Base-by-base conservation (phyloP, 805 yeast genomes). In the Myxozyma neglecta region DNA sequence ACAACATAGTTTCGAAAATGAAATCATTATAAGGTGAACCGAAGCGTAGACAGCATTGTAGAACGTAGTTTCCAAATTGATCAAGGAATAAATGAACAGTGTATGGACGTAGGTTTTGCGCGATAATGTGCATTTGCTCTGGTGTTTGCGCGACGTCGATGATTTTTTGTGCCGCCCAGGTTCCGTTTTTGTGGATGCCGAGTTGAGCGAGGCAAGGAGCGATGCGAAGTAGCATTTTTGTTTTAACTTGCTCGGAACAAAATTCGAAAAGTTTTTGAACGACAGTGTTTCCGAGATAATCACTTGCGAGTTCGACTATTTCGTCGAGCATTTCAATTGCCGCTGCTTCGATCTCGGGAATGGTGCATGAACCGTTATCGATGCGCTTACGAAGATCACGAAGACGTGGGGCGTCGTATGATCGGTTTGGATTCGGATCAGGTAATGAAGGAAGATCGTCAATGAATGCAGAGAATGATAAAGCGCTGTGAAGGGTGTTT, bases 141-240 rank as follows among this genome's bases (percentile, higher is more conserved):
- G 80, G 85, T 53, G 84, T 85, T 65, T 80, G 75, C 3, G 90
- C 87, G 49, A 86, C 85, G 67, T 85, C 88, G 68, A 94, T 91
- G 74, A 94, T 87, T 75, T 93, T 94, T 75, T 94, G 99, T 29
- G 97, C 96, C 1, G 97, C 98, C 99, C 99, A 94, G 5, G 99
- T 94, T 64, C 99, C 99, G 74, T 94, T 94, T 72, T 94, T 94
- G 77, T 94, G 99, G 59, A 90, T 87, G 69, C 97, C 94, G 80
- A 93, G 87, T 69, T 90, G 96, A 0, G 97, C 89, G 65, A 94
- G 78, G 70, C 81, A 89, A 34, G 92, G 96, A 3, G 87, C 79
- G 45, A 96, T 83, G 66, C 83, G 83, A 70, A 87, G 84, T 59
- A 94, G 80, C 90, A 94, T 88, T 72, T 87, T 82, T 68, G 89